A percentile compares a stretch with the other conserved stretches of the same genome.
Conservation (phyloP, 768 basidiomycete species). For the Amylocystis lapponica region DNA sequence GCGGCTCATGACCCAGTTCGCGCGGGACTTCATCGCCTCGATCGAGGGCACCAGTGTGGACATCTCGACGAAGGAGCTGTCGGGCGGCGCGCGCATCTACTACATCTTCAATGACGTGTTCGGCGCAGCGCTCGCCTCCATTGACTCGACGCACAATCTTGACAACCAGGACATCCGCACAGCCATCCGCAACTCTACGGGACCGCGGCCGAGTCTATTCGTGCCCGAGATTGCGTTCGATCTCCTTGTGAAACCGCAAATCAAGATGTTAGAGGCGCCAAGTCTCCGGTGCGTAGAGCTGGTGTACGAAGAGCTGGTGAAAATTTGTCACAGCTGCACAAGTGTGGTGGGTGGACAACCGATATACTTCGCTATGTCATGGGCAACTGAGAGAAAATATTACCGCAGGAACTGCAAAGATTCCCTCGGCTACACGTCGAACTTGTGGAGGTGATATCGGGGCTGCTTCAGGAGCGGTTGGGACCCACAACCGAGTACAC, state of each 20-base stretch:
- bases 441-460: conserved; percentile 94
- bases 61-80: conserved; percentile 96
- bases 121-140: conserved; percentile 82
- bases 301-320: conserved; percentile 98
- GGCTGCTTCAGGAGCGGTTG: conserved; percentile 88
- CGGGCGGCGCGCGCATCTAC: conserved; percentile 96
- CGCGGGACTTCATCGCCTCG: conserved; percentile 92
- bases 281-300: conserved; percentile 94
- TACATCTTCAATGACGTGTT: conserved; percentile 99
- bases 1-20: conserved; percentile 97
- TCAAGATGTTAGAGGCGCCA: conserved; percentile 91
- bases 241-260: conserved; percentile 94
- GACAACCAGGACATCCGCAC: conserved; percentile 95
- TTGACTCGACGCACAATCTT: conserved; percentile 87
- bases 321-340: conserved; percentile 98
- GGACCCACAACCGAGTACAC: conserved; percentile 98
- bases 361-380: too few species aligned
- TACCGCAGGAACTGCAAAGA: conserved; percentile 81
- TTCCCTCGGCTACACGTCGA: conserved; percentile 93
- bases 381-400: too few species aligned
- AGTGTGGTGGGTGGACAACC: conserved; percentile 73
- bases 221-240: conserved; percentile 98
- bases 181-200: conserved; percentile 97
- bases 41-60: conserved; percentile 97
- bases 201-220: conserved; percentile 92